Evolutionary conservation across 192 early-diverging fungal species (phyloP).

Genomic region (Backusella australiensis): DNA sequence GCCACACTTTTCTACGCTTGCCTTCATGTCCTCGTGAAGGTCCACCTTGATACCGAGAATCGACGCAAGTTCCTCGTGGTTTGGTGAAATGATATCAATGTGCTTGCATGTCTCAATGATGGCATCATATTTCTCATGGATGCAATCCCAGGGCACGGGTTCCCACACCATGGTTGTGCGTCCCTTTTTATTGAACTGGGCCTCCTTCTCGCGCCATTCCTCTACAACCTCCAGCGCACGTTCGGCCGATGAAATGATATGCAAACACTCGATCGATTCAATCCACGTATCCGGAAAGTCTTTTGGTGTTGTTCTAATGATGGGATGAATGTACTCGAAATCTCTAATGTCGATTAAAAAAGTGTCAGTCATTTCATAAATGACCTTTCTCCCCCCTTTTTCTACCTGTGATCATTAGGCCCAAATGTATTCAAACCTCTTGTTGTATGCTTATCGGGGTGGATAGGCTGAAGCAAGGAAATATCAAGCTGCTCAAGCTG

Average conservation of each 20-base stretch:
- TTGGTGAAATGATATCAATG: constrained; percentile 39
- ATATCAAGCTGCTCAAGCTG: constrained; percentile 27
- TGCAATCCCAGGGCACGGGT: constrained; percentile 36
- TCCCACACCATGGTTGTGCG: constrained; percentile 43
- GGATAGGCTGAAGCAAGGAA: constrained; percentile 17
- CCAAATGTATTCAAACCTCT: constrained; percentile 40
- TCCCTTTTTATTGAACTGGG: neutral
- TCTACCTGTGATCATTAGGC: constrained; percentile 33
- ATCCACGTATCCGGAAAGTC: constrained; percentile 38
- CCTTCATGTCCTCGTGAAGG: neutral
- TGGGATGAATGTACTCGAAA: constrained; percentile 38
- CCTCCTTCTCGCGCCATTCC: constrained; percentile 26
- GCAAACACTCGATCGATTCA: constrained; percentile 23
- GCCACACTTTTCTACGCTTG: constrained; percentile 20
- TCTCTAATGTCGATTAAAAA: constrained; percentile 9
- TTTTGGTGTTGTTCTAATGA: constrained; percentile 30
- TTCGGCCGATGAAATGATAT: constrained; percentile 38
- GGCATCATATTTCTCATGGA: constrained; percentile 18
- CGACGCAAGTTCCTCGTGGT: constrained; percentile 43
- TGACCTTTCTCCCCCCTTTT: no score
- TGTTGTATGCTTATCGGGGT: constrained; percentile 30
- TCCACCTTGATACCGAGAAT: constrained; percentile 31
- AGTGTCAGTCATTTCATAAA: neutral
- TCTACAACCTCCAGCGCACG: constrained; percentile 26
- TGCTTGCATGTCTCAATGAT: neutral